Evolutionary conservation across 2,329 filamentous ascomycete species (phyloP).

Genomic region (Pseudopyrenochaeta lycopersici): DNA sequence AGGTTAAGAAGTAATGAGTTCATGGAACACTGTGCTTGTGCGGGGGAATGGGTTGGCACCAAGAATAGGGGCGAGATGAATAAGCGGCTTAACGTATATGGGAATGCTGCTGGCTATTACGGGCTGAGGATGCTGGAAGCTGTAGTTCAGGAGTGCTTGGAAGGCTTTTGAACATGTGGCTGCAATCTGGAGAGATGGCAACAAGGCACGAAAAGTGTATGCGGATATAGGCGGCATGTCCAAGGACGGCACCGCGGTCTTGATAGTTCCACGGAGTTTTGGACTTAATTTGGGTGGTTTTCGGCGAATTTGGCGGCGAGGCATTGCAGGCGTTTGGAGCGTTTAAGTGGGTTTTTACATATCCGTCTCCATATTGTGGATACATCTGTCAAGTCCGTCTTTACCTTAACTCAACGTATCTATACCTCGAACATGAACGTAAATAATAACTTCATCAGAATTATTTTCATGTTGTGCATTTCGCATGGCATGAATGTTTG

Average conservation of each 20-base stretch:
- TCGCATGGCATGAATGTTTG: not conserved
- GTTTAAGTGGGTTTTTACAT: slow-evolving; percentile 9
- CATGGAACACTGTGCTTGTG: slow-evolving; percentile 95
- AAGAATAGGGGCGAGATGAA: slow-evolving; percentile 72
- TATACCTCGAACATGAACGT: not conserved
- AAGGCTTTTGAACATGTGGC: slow-evolving; percentile 43
- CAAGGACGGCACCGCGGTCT: not conserved
- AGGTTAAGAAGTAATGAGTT: slow-evolving; percentile 84
- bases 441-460: not conserved
- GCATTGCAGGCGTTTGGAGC: slow-evolving; percentile 8
- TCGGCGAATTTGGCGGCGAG: slow-evolving; percentile 2
- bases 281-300: not conserved
- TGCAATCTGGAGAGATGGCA: not conserved
- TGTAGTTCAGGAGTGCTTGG: slow-evolving; percentile 73
- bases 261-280: not conserved
- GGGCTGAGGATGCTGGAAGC: slow-evolving; percentile 81
- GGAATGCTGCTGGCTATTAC: slow-evolving; percentile 79
- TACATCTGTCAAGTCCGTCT: not conserved
- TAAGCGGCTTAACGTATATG: slow-evolving; percentile 73
- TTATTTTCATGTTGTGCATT: not conserved
- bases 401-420: not conserved
- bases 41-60: slow-evolving; percentile 81
- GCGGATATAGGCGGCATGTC: not conserved
- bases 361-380: not conserved
- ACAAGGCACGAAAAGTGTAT: not conserved